Base-by-base conservation (phyloP, 2,329 filamentous ascomycete species). In the Mycosphaerella sp. region DNA sequence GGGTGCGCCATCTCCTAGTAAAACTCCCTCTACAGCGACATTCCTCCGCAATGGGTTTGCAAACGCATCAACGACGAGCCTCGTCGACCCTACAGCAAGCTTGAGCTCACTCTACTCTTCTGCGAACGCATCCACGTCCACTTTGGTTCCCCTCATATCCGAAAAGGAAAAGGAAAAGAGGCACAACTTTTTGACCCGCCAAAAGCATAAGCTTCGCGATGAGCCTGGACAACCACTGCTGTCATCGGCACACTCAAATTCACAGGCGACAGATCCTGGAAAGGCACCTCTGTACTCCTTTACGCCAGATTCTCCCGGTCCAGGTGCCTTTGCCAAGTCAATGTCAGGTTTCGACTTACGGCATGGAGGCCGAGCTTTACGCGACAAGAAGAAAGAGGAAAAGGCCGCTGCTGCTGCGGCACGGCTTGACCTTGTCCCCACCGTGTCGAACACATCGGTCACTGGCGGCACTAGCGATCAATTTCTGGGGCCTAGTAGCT, bases 271-370 rank as follows among this genome's bases (percentile, higher is more conserved):
- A 5, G 87, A 91, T 63, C 86, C 87, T 0, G 84, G 76, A 64
- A 86, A 86, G 2, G 86, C 82, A 61, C 88, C 86, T 51, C 71
- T 92, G 4, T 92, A 92, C 73, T 89, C 83, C 58, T 91, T 92
- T 70, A 86, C 87, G 1, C 87, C 87, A 1, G 79, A 84, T 6
- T 89, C 85, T 56, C 86, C 87, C 1, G 84, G 80, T 0, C 82
- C 84, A 11, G 79, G 78, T 48, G 79, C 80, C 32, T 95, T 97
- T 68, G 79, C 84, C 38, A 95, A 93, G 72, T 86, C 85, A 2
- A 87, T 93, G 66, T 92, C 87, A 55, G 87, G 86, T 0, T 75
- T 92, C 42, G 88, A 92, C 69, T 73, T 92, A 26, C 78, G 88
- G 48, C 87, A 92, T 72, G 88, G 86, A 41, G 87, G 85, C 1